phyloP scores from a whole-genome alignment of 441 rosid species.

The Melastoma candidum region DNA sequence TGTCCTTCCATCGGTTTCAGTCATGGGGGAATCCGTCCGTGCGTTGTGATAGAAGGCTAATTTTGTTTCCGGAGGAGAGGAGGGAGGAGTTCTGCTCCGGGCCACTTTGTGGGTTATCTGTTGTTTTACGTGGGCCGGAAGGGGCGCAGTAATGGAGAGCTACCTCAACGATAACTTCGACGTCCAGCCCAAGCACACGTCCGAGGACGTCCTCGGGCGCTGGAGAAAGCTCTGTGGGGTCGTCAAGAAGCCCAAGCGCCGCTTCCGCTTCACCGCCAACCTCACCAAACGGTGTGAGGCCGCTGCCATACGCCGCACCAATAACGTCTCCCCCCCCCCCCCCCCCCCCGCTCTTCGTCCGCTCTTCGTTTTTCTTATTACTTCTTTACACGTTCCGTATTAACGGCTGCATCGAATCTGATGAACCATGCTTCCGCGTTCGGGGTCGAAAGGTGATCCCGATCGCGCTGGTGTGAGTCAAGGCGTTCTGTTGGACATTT shows the following conservation, averaged over 20 bases:
- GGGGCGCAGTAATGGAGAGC: slow-evolving; percentile 40
- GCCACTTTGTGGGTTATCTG: too few species aligned
- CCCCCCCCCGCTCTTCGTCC: neutral
- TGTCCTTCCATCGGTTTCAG: too few species aligned
- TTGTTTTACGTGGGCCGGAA: neutral
- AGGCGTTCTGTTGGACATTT: too few species aligned
- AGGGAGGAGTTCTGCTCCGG: too few species aligned
- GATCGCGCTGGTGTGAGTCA: too few species aligned
- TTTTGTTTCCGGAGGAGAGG: too few species aligned
- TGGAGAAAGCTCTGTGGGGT: slow-evolving; percentile 49
- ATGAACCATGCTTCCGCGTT: too few species aligned
- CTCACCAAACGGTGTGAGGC: slow-evolving; percentile 59
- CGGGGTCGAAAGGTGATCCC: too few species aligned
- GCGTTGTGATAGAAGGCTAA: too few species aligned
- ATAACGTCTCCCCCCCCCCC: slow-evolving; percentile 33
- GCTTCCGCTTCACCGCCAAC: slow-evolving; percentile 67
- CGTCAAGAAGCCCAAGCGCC: slow-evolving; percentile 60
- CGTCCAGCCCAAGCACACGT: slow-evolving; percentile 44
- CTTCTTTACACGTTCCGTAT: neutral
- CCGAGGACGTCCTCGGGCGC: slow-evolving; percentile 39
- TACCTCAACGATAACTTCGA: slow-evolving; percentile 46
- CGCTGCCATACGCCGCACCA: slow-evolving; percentile 78
- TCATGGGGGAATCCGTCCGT: too few species aligned
- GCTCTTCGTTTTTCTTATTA: neutral
- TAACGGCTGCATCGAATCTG: neutral